Conservation (phyloP, 306 rosid genomes). For the Adenanthera pavonina region DNA sequence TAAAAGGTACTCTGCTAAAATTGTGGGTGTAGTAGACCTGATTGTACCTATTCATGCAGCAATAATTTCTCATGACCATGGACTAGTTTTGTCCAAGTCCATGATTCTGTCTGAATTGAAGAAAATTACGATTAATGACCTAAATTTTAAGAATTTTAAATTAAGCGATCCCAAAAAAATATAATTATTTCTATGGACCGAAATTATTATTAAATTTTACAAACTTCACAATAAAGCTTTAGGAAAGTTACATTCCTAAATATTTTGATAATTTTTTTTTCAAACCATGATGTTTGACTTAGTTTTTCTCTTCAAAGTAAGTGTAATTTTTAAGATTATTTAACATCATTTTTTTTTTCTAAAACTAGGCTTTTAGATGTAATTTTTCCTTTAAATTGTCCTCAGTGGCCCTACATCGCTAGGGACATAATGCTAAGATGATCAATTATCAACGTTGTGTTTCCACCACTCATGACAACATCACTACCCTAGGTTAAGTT, state of each 20-base stretch:
- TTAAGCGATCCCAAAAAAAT: too few relatives aligned
- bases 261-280: too few relatives aligned
- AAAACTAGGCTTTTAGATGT: neutral
- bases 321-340: too few relatives aligned
- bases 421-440: slow-evolving; percentile 49
- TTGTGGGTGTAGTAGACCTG: slow-evolving; percentile 37
- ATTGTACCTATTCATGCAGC: slow-evolving; percentile 47
- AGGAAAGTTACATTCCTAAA: too few relatives aligned
- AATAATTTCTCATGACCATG: slow-evolving; percentile 44
- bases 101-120: too few relatives aligned
- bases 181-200: too few relatives aligned
- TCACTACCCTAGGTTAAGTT: slow-evolving; percentile 34
- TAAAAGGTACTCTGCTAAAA: neutral
- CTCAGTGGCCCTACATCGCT: slow-evolving; percentile 54
- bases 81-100: slow-evolving; percentile 28
- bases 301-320: too few relatives aligned
- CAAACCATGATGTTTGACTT: too few relatives aligned
- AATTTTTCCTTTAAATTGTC: slow-evolving; percentile 20
- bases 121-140: too few relatives aligned
- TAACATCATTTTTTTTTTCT: neutral
- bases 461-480: slow-evolving; percentile 50
- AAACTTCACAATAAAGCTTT: too few relatives aligned
- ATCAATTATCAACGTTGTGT: slow-evolving; percentile 51
- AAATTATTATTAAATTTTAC: too few relatives aligned
- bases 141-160: too few relatives aligned